phyloP scores from a whole-genome alignment of 2,329 filamentous ascomycete genomes.

The Sporothrix dimorphospora region DNA sequence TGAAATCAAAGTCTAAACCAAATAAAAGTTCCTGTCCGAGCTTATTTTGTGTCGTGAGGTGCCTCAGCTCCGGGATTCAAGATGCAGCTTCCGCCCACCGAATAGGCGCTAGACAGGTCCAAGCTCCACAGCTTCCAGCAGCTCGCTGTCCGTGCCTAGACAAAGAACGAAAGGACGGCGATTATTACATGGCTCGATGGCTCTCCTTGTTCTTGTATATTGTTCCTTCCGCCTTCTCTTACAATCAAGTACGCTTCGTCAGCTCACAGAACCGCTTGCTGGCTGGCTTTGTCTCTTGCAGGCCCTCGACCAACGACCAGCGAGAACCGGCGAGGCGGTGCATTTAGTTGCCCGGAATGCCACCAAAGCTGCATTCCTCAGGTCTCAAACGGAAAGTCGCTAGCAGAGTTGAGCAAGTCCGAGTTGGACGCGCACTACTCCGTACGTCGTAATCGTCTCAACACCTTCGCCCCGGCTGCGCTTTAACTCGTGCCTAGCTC shows the following conservation, averaged over 20 bases:
- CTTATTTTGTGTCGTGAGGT: not conserved
- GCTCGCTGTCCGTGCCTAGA: not conserved
- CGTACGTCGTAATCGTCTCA: too few relatives aligned
- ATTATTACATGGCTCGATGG: too few relatives aligned
- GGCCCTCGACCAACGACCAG: not conserved
- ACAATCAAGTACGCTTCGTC: not conserved
- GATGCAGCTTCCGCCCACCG: not conserved
- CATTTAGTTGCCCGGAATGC: conserved; percentile 3
- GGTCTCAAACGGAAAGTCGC: not conserved
- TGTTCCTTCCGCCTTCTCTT: not conserved
- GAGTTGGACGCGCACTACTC: too few relatives aligned
- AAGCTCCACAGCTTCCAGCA: not conserved
- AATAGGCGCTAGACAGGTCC: not conserved
- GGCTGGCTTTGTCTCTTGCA: conserved; percentile 4
- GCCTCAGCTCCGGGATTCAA: not conserved
- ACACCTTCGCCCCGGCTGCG: not conserved
- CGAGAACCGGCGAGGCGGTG: conserved; percentile 10
- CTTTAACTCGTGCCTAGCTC: not conserved
- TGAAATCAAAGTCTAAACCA: not conserved
- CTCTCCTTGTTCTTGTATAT: not conserved
- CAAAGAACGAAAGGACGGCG: conserved; percentile 7
- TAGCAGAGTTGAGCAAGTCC: not conserved
- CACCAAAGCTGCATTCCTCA: not conserved
- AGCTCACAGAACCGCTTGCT: not conserved
- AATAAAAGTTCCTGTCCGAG: not conserved